Base-by-base conservation (phyloP, 495 filamentous ascomycete genomes). In the Pyrenula aspistea region DNA sequence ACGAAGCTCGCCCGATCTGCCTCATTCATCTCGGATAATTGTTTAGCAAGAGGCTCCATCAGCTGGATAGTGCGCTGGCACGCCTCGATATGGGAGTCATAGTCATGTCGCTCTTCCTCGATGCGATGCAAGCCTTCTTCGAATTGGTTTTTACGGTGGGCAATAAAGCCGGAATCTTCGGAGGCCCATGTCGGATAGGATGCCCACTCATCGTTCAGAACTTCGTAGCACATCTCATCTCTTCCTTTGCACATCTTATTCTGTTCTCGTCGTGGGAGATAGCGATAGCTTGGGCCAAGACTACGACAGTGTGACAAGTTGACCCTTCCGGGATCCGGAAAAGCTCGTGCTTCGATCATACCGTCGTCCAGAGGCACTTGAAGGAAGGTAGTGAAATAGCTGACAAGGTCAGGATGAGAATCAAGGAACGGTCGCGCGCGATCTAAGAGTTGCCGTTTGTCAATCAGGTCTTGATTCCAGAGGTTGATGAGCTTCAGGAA, bases 141-240 rank as follows among this genome's bases (percentile, higher is more conserved):
- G 57, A 82, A 92, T 21, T 81, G 77, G 63, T 97, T 99, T 79
- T 99, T 99, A 49, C 91, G 80, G 72, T 99, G 94, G 1, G 93
- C 94, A 56, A 99, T 89, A 62, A 99, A 99, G 1, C 94, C 94
- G 25, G 89, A 95, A 65, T 99, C 94, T 69, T 99, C 94, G 1
- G 91, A 96, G 0, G 92, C 94, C 94, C 94, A 99, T 2, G 94
- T 99, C 1, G 94, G 94, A 71, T 97, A 93, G 51, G 91, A 96
- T 1, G 91, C 93, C 94, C 94, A 99, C 59, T 95, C 88, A 63
- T 99, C 93, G 57, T 99, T 99, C 50, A 99, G 77, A 0, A 97
- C 93, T 50, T 81, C 77, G 56, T 85, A 80, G 67, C 94, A 99
- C 60, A 97, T 83, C 67, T 93, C 88, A 66, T 99, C 94, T 42